These are phyloP conservation scores for Gaultheria prostrata DNA, from an alignment of 148 eudicot species.

Conservation along the genomic window DNA sequence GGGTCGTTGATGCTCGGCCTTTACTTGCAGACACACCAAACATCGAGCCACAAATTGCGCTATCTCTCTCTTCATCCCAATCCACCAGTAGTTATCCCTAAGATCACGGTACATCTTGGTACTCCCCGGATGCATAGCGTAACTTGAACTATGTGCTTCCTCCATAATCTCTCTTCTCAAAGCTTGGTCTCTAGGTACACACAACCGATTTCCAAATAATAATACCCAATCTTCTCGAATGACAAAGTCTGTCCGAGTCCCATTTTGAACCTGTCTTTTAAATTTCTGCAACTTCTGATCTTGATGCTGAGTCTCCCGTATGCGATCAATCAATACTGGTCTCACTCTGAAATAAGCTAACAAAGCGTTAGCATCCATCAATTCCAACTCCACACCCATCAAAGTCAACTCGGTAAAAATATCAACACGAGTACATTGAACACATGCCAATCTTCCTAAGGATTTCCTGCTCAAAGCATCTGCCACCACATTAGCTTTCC, in stretches of 20 bases:
- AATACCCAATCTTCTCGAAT: background rate
- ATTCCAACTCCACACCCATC: background rate
- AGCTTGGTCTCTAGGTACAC: background rate
- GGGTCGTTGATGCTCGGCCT: background rate
- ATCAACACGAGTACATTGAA: background rate
- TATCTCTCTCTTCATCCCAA: background rate
- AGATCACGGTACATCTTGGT: background rate
- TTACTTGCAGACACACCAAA: background rate
- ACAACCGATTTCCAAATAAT: background rate
- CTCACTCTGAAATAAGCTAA: background rate
- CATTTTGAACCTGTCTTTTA: background rate
- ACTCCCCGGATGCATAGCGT: background rate
- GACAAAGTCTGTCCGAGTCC: background rate
- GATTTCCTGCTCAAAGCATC: background rate
- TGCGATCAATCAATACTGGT: too few species aligned
- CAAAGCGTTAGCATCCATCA: background rate
- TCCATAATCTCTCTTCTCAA: background rate
- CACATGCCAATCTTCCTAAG: background rate
- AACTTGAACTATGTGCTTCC: background rate
- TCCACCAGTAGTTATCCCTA: background rate
- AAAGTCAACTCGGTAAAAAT: background rate
- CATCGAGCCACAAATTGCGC: background rate
- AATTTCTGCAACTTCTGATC: background rate
- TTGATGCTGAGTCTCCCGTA: background rate
- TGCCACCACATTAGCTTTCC: background rate